Evolutionary conservation across 345 rosid genomes (phyloP), one percentile per base, ranked within the genome.

Genomic region (Gossypium herbaceum): DNA sequence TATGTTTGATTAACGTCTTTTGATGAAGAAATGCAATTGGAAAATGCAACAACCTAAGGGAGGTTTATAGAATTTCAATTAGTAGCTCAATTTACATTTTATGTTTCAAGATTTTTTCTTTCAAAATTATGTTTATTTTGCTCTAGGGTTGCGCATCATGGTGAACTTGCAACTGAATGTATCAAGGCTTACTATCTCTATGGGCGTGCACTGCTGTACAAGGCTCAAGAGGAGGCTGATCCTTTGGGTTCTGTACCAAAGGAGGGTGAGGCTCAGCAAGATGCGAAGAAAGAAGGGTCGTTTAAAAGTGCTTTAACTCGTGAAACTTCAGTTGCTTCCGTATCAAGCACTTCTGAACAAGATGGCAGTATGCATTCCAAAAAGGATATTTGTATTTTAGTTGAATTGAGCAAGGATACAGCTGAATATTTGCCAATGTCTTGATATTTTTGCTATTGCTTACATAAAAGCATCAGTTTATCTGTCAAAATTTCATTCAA

Each of bases 201-300:
- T 78, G 99, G 99, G 54, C 86, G 87, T 69, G 93, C 97, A 2
- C 83, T 95, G 17, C 73, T 95, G 68, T 90, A 87, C 71, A 93
- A 93, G 84, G 98, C 98, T 75, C 98, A 95, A 61, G 97, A 91
- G 77, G 99, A 93, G 84, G 86, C 97, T 70, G 99, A 93, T 88
- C 98, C 98, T n/a, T 76, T 95, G 81, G 99, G 78, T 70, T 60
- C 83, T 75, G 80, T 95, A 74, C 90, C 99, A 2, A 90, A 90
- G 85, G 94, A 88, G 34, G 80, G 55, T 73, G 87, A 82, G 68
- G 72, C 81, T 61, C 84, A 76, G 60, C 82, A 77, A 76, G 84
- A 74, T 10, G 58, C 83, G 80, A 80, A 77, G 70, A 87, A 81
- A 79, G 88, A 85, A 75, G 92, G 61, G 73, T 62, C 84, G 66